A percentile compares a stretch with the other conserved stretches of the same genome.
Conservation (phyloP, 164 flowering plant genomes). For the Vitis cinerea region DNA sequence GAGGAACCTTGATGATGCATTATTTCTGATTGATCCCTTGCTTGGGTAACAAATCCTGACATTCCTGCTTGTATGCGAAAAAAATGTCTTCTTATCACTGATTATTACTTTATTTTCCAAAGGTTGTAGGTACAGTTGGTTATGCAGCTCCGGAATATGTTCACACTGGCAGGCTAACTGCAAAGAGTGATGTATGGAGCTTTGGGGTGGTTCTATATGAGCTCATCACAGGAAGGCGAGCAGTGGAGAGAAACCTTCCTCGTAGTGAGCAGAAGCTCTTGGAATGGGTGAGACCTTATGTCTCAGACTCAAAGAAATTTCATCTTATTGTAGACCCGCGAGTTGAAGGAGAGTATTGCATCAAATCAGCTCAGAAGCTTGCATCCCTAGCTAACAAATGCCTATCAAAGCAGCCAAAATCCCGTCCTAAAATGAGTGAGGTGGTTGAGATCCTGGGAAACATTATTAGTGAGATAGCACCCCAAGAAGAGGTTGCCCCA, state of each 20-base stretch:
- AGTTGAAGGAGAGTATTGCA: conserved; percentile 58
- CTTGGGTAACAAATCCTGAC: too few relatives aligned
- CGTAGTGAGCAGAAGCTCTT: conserved; percentile 83
- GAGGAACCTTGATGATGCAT: too few relatives aligned
- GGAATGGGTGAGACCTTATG: conserved; percentile 86
- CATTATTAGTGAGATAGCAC: conserved; percentile 49
- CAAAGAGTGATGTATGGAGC: conserved; percentile 98
- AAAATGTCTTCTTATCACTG: too few relatives aligned
- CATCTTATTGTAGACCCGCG: conserved; percentile 74
- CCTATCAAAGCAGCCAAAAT: conserved; percentile 70
- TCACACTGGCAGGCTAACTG: conserved; percentile 77
- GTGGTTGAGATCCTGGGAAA: conserved; percentile 64
- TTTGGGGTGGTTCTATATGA: conserved; percentile 94
- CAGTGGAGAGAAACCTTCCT: conserved; percentile 83
- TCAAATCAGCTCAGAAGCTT: conserved; percentile 71
- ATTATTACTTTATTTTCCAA: conserved; percentile 1
- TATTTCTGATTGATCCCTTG: too few relatives aligned
- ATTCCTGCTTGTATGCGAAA: too few relatives aligned
- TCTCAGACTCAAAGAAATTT: conserved; percentile 74
- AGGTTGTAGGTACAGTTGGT: conserved; percentile 96
- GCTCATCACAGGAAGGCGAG: conserved; percentile 85
- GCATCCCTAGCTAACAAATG: conserved; percentile 78
- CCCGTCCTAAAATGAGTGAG: conserved; percentile 92
- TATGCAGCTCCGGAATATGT: conserved; percentile 98
- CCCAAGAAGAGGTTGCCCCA: conserved; percentile 23